Evolutionary conservation across 1,284 basidiomycete species (phyloP).

Genomic region (Ustilago lituana): DNA sequence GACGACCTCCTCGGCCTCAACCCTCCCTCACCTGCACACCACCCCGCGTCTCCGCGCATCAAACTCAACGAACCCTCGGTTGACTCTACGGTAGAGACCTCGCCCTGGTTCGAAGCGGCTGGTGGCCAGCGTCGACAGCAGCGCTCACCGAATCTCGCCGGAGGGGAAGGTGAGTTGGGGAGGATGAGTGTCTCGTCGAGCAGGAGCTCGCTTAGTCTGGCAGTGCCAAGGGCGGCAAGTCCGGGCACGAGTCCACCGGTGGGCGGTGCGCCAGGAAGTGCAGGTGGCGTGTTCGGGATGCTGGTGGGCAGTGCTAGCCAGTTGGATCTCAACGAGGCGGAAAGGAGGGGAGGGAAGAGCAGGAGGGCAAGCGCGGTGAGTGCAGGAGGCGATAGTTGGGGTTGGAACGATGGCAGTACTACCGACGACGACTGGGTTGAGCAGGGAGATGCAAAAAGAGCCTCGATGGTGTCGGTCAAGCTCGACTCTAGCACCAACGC

Average conservation of each 20-base stretch:
- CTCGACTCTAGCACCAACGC: no score
- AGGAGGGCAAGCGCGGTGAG: no score
- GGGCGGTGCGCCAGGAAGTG: conserved; percentile 13
- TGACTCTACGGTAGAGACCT: neutral
- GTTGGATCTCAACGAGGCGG: neutral
- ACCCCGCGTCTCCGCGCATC: conserved; percentile 11
- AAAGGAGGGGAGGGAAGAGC: neutral
- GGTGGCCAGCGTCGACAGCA: conserved; percentile 2
- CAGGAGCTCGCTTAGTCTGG: neutral
- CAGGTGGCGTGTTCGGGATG: conserved; percentile 27
- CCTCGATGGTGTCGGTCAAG: no score
- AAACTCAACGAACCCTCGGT: conserved; percentile 11
- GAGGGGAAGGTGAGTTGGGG: neutral
- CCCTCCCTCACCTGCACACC: neutral
- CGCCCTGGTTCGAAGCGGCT: conserved; percentile 26
- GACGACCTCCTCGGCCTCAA: conserved; percentile 28
- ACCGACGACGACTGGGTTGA: conserved; percentile 1
- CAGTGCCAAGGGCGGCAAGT: neutral
- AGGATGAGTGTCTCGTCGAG: conserved; percentile 9
- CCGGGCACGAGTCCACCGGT: conserved; percentile 18
- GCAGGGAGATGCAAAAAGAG: no score
- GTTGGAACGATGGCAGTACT: conserved; percentile 12
- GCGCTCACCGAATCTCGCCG: conserved; percentile 4
- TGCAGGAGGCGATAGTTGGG: conserved; percentile 25
- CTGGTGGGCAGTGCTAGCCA: conserved; percentile 5